Evolutionary conservation across 2,329 filamentous ascomycete genomes (phyloP).

Genomic region (Alternaria sp.): DNA sequence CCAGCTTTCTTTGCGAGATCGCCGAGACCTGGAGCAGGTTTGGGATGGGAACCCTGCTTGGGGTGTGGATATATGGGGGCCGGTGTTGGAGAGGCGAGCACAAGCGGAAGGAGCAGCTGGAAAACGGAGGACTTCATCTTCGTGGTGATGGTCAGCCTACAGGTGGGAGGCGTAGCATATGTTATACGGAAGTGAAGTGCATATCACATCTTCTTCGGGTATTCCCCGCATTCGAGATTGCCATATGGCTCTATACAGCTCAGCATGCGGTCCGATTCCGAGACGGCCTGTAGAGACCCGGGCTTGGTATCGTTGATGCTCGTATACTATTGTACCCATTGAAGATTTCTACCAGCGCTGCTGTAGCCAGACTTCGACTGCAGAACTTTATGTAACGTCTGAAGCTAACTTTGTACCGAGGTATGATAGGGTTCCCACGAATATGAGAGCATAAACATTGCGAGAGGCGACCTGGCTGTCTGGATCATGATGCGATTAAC

Average conservation of each 20-base stretch:
- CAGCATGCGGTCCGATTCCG: neutral
- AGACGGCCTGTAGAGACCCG: neutral
- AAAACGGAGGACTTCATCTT: conserved; percentile 35
- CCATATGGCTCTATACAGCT: neutral
- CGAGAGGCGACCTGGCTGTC: neutral
- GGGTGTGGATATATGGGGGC: conserved; percentile 1
- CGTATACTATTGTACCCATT: neutral
- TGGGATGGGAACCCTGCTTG: conserved; percentile 3
- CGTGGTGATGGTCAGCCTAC: neutral
- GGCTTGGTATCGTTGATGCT: neutral
- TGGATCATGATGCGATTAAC: neutral
- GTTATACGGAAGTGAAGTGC: neutral
- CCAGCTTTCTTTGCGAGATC: conserved; percentile 63
- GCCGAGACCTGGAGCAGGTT: conserved; percentile 50
- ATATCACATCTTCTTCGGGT: neutral
- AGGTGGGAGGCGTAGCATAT: neutral
- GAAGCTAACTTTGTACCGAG: neutral
- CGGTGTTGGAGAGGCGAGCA: conserved; percentile 22
- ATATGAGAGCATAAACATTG: neutral
- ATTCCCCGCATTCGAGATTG: neutral
- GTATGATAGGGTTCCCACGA: neutral
- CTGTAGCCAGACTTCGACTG: neutral
- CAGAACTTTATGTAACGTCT: neutral
- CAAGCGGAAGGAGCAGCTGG: conserved; percentile 24
- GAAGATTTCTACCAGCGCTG: neutral